A percentile compares a stretch with the other conserved stretches of the same genome.
Evolutionary conservation across 2,329 filamentous ascomycete genomes (phyloP).

Genomic region (Elsinoe perseae): DNA sequence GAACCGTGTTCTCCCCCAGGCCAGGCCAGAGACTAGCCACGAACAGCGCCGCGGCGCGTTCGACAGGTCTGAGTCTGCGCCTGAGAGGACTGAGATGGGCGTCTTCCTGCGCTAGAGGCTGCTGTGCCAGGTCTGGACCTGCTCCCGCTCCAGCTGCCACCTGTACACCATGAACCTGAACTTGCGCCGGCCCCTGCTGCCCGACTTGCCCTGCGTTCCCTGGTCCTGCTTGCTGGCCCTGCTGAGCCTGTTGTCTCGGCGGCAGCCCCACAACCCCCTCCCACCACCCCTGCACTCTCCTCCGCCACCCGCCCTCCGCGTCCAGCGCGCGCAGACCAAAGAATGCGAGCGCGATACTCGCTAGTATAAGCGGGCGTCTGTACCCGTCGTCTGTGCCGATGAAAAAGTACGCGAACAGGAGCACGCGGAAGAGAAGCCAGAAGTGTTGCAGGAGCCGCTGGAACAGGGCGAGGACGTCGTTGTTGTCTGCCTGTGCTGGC

Average conservation of each 20-base stretch:
- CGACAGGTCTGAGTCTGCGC: slow-evolving; percentile 36
- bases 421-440: slow-evolving; percentile 53
- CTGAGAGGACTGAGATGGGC: not conserved
- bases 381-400: slow-evolving; percentile 40
- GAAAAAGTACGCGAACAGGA: slow-evolving; percentile 53
- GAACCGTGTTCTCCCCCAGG: slow-evolving; percentile 53
- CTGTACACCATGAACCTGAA: not conserved
- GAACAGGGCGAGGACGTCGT: slow-evolving; percentile 19
- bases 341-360: slow-evolving; percentile 34
- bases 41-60: slow-evolving; percentile 54
- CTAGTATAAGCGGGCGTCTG: slow-evolving; percentile 36
- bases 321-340: slow-evolving; percentile 33
- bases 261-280: slow-evolving; percentile 35
- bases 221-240: not conserved
- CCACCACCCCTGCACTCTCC: slow-evolving; percentile 36
- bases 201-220: not conserved
- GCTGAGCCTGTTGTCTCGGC: not conserved
- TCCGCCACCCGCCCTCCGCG: slow-evolving; percentile 20
- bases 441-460: slow-evolving; percentile 36
- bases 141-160: not conserved
- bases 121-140: not conserved
- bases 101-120: slow-evolving; percentile 19
- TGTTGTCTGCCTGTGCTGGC: slow-evolving; percentile 18
- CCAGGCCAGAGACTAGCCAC: slow-evolving; percentile 55
- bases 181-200: not conserved